Conservation (phyloP, 2,329 filamentous ascomycete species). For the Cylindrodendrum hubeiense region DNA sequence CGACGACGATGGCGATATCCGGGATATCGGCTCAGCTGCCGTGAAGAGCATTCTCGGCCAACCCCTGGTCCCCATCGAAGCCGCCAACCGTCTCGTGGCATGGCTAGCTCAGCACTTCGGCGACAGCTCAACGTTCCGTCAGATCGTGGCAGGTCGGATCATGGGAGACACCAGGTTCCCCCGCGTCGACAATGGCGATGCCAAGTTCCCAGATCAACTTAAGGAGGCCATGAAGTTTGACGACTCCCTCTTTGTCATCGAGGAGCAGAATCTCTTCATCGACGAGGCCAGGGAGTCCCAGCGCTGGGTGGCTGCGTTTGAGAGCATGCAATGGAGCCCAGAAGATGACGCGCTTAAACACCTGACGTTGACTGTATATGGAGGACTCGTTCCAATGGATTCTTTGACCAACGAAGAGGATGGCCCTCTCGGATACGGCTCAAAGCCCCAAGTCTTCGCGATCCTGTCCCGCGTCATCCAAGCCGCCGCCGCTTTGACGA, state of each 20-base stretch:
- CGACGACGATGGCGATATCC: constrained; percentile 93
- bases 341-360: constrained; percentile 40
- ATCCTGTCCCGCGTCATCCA: constrained; percentile 65
- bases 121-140: constrained; percentile 51
- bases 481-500: constrained; percentile 51
- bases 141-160: constrained; percentile 58
- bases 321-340: constrained; percentile 35
- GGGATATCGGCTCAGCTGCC: constrained; percentile 71
- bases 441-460: constrained; percentile 75
- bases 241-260: constrained; percentile 82
- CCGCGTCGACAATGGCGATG: constrained; percentile 25
- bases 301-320: constrained; percentile 73
- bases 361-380: constrained; percentile 61
- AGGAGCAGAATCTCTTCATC: constrained; percentile 95
- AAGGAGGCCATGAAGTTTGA: constrained; percentile 64
- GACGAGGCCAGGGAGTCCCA: constrained; percentile 82
- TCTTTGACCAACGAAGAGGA: constrained; percentile 58
- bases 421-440: constrained; percentile 79
- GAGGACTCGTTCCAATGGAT: constrained; percentile 61
- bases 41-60: constrained; percentile 60
- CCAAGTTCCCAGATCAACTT: constrained; percentile 56
- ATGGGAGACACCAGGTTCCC: constrained; percentile 39
- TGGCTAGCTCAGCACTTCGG: constrained; percentile 56
- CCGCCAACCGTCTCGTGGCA: constrained; percentile 58
- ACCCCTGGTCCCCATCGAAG: constrained; percentile 61